Conservation (phyloP, 2,329 filamentous ascomycete species). For the Leptodontidium sp. region DNA sequence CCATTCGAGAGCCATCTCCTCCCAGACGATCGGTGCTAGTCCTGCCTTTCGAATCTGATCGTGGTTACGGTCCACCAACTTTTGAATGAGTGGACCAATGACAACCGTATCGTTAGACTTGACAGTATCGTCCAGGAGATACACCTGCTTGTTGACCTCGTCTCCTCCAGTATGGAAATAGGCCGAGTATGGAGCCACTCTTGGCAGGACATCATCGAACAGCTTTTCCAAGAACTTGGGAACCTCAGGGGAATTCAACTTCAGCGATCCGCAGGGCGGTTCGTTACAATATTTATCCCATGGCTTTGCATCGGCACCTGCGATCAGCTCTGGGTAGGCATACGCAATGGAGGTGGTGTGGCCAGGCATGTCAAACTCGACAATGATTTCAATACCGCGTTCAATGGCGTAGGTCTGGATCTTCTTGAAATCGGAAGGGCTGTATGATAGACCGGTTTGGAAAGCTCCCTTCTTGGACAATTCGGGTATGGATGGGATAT, state of each 20-base stretch:
- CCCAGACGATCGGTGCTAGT: slow-evolving; percentile 82
- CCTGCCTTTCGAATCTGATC: slow-evolving; percentile 68
- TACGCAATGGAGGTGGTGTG: slow-evolving; percentile 75
- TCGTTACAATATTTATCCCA: slow-evolving; percentile 68
- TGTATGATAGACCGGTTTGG: slow-evolving; percentile 71
- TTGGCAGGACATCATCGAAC: slow-evolving; percentile 79
- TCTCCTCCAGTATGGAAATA: slow-evolving; percentile 91
- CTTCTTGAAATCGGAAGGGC: slow-evolving; percentile 65
- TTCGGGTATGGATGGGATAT: slow-evolving; percentile 77
- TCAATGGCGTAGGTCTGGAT: slow-evolving; percentile 76
- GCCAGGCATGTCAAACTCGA: slow-evolving; percentile 84
- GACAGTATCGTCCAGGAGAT: slow-evolving; percentile 76
- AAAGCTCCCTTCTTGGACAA: slow-evolving; percentile 80
- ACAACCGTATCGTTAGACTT: slow-evolving; percentile 69
- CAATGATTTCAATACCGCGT: slow-evolving; percentile 74
- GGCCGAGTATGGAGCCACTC: slow-evolving; percentile 71
- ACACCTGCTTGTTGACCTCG: slow-evolving; percentile 82
- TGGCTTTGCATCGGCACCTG: slow-evolving; percentile 66
- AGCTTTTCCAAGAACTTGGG: slow-evolving; percentile 75
- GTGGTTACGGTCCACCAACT: slow-evolving; percentile 77
- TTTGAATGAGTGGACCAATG: slow-evolving; percentile 78
- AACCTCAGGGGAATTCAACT: slow-evolving; percentile 77
- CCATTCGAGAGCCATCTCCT: slow-evolving; percentile 84
- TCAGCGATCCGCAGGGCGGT: slow-evolving; percentile 74
- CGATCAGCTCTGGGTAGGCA: slow-evolving; percentile 75